Evolutionary conservation across 1,284 basidiomycete species (phyloP).

Genomic region (Serendipita sp.): DNA sequence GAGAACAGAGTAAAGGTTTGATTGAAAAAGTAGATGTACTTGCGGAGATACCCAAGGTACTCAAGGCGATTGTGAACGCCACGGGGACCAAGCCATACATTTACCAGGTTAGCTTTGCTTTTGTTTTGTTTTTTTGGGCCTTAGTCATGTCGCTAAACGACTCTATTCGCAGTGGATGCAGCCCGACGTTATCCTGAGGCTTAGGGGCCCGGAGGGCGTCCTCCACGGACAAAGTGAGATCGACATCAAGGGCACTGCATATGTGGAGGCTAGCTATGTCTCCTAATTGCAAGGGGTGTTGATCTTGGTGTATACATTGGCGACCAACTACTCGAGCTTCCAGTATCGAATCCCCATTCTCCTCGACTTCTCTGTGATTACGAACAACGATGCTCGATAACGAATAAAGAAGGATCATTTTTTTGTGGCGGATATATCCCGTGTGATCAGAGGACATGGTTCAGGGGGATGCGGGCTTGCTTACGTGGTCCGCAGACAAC

Average conservation of each 20-base stretch:
- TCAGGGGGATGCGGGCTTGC: no score
- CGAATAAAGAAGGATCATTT: no score
- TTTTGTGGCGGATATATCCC: no score
- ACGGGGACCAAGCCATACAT: slow-evolving; percentile 87
- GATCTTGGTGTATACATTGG: no score
- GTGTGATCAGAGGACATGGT: no score
- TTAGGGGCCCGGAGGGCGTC: slow-evolving; percentile 47
- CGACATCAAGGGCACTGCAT: background rate
- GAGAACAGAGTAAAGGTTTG: slow-evolving; percentile 51
- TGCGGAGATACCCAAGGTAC: slow-evolving; percentile 85
- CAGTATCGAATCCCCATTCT: no score
- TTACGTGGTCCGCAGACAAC: no score
- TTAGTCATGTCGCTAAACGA: slow-evolving; percentile 26
- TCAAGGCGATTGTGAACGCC: slow-evolving; percentile 80
- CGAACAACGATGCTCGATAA: no score
- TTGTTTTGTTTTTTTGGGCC: slow-evolving; percentile 9
- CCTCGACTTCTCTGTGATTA: no score
- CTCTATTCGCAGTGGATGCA: slow-evolving; percentile 58
- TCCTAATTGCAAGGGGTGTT: background rate
- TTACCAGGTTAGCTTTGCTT: slow-evolving; percentile 53
- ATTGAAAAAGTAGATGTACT: slow-evolving; percentile 96
- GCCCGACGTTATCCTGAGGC: slow-evolving; percentile 42
- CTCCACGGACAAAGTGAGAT: slow-evolving; percentile 25
- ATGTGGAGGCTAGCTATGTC: background rate
- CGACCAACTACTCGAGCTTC: no score